phyloP scores from a whole-genome alignment of 1,139 yeast species.

The Nematodospora anomalae region DNA sequence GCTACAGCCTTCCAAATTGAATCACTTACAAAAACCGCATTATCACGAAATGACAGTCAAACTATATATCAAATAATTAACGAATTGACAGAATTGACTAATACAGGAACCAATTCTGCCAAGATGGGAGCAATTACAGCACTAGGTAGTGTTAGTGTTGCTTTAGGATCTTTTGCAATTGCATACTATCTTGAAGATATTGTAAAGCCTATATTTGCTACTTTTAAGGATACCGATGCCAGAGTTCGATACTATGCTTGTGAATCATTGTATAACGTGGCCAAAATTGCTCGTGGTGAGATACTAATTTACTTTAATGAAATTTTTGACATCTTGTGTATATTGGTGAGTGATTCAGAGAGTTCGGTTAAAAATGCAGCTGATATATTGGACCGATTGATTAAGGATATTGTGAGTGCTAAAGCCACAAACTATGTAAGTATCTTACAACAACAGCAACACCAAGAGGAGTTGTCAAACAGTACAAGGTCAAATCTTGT shows the following conservation, averaged over 20 bases:
- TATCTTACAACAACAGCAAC: conserved; percentile 60
- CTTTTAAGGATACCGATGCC: conserved; percentile 96
- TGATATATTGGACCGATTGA: conserved; percentile 82
- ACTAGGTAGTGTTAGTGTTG: conserved; percentile 50
- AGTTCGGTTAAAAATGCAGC: conserved; percentile 95
- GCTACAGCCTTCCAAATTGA: conserved; percentile 93
- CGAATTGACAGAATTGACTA: conserved; percentile 45
- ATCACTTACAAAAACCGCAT: conserved; percentile 68
- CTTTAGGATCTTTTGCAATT: conserved; percentile 49
- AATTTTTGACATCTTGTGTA: conserved; percentile 88
- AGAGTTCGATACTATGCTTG: conserved; percentile 96
- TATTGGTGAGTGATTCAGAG: conserved; percentile 88
- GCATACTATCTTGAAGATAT: conserved; percentile 77
- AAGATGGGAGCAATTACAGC: conserved; percentile 55
- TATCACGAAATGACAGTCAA: conserved; percentile 66
- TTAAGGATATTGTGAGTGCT: conserved; percentile 94
- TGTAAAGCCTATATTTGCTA: conserved; percentile 89
- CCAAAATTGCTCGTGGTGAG: conserved; percentile 96
- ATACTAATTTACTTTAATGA: conserved; percentile 88
- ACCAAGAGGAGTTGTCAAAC: conserved; percentile 34
- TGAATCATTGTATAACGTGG: conserved; percentile 92
- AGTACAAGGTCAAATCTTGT: conserved; percentile 41
- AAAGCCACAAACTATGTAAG: conserved; percentile 90
- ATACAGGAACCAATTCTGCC: conserved; percentile 42
- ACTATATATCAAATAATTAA: conserved; percentile 55